Conservation (phyloP, 371 early-diverging fungal genomes). For the Lichtheimia ramosa region DNA sequence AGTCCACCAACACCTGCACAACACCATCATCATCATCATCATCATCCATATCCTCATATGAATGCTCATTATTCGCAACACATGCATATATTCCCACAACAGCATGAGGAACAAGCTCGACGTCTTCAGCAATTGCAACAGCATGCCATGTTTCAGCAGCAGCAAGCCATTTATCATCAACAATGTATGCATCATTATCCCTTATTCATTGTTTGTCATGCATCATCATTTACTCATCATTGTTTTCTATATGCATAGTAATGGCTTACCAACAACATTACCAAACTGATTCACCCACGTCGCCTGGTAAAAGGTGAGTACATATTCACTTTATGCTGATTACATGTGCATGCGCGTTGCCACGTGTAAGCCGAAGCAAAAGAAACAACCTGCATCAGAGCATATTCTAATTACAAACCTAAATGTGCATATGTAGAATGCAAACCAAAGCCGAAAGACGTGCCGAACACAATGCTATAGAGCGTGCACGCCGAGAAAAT, state of each 20-base stretch:
- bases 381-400: not conserved
- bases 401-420: not conserved
- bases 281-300: slow-evolving; percentile 7
- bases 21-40: slow-evolving; percentile 11
- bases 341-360: too few species aligned
- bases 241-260: not conserved
- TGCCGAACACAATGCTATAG: slow-evolving; percentile 77
- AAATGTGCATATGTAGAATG: slow-evolving; percentile 5
- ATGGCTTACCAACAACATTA: slow-evolving; percentile 19
- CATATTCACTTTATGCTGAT: too few species aligned
- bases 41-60: slow-evolving; percentile 9
- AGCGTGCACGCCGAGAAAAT: slow-evolving; percentile 73
- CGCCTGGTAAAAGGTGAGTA: slow-evolving; percentile 20
- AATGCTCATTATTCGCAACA: not conserved
- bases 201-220: not conserved
- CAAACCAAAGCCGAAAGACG: slow-evolving; percentile 62
- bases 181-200: slow-evolving; percentile 6
- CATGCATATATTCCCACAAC: not conserved
- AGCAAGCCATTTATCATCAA: slow-evolving; percentile 11
- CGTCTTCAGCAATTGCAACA: slow-evolving; percentile 15
- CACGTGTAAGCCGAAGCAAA: not conserved
- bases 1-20: slow-evolving; percentile 6
- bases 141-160: slow-evolving; percentile 10
- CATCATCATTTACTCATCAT: not conserved
- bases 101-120: slow-evolving; percentile 14